Base-by-base conservation (phyloP, 345 rosid species). In the Camelina sativa region DNA sequence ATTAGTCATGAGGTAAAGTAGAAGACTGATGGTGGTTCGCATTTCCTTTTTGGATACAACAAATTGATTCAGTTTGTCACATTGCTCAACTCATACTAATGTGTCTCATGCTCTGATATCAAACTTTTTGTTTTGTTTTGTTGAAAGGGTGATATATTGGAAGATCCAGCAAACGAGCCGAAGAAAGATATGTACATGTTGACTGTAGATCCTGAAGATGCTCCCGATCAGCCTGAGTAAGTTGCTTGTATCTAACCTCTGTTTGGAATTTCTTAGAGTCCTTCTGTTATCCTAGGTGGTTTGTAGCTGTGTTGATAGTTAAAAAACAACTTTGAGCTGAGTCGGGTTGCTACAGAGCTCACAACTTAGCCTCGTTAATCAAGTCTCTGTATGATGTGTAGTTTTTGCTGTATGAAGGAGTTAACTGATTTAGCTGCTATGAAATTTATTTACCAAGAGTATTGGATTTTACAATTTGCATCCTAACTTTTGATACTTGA, bases 151-250 rank as follows among this genome's bases (percentile, higher is more conserved):
- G 99, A 95, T 81, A 84, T 95, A 48, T 79, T 95, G 84, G 98
- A 95, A 84, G 94, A 95, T 76, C 99, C 97, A 5, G 92, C 89
- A 23, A 90, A 86, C 41, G 97, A 92, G 85, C 97, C 99, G 0
- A 85, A 90, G 71, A 87, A 86, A 74, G 97, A 95, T 54, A 95
- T 95, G 98, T 92, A 85, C 79, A 95, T 95, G 98, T 86, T 92
- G 93, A 76, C 85, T 63, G 86, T 84, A n/a, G 89, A 89, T 72
- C 99, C 98, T 0, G 96, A 89, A 82, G 94, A 86, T 75, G 99
- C 99, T 65, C 97, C 98, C 11, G 74, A 85, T 75, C 52, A 83
- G 72, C 87, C 98, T 8, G 90, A 89, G 99, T 92, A 80, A 71
- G 81, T 79, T 72, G 58, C 67, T 57, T 55, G 15, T 37, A 25